Conservation (phyloP, 805 yeast species). For the Allodekkera sacchari region DNA sequence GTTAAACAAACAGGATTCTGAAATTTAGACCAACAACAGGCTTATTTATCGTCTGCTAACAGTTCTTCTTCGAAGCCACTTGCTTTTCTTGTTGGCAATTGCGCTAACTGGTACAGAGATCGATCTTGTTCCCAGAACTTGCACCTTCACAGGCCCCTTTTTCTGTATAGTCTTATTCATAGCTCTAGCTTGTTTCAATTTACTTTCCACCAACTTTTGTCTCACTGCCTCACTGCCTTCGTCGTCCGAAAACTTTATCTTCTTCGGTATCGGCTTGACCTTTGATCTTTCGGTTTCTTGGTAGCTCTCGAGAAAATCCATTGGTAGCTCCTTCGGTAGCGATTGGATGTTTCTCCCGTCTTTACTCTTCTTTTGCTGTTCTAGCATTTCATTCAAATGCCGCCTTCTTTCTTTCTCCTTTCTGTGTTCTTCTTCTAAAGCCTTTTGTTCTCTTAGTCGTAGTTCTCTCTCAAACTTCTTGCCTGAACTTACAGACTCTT, state of each 20-base stretch:
- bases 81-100: conserved; percentile 14
- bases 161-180: conserved; percentile 17
- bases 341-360: conserved; percentile 14
- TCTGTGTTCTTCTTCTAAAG: conserved; percentile 13
- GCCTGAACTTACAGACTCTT: conserved; percentile 24
- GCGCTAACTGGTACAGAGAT: conserved; percentile 16
- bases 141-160: conserved; percentile 36
- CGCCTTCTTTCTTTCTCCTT: conserved; percentile 27
- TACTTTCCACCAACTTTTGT: conserved; percentile 11
- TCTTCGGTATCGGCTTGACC: conserved; percentile 24
- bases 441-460: conserved; percentile 12
- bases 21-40: background rate
- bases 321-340: conserved; percentile 30
- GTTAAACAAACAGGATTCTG: background rate
- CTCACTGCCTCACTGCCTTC: conserved; percentile 13
- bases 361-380: conserved; percentile 25
- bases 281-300: conserved; percentile 5
- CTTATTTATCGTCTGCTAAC: conserved; percentile 11
- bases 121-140: conserved; percentile 20
- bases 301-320: conserved; percentile 28
- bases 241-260: conserved; percentile 27
- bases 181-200: conserved; percentile 5
- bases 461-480: conserved; percentile 14
- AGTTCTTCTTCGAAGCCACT: conserved; percentile 21
- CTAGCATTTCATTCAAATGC: conserved; percentile 18